Conservation (phyloP, 2,329 filamentous ascomycete species). For the Stagonosporopsis rhizophila region DNA sequence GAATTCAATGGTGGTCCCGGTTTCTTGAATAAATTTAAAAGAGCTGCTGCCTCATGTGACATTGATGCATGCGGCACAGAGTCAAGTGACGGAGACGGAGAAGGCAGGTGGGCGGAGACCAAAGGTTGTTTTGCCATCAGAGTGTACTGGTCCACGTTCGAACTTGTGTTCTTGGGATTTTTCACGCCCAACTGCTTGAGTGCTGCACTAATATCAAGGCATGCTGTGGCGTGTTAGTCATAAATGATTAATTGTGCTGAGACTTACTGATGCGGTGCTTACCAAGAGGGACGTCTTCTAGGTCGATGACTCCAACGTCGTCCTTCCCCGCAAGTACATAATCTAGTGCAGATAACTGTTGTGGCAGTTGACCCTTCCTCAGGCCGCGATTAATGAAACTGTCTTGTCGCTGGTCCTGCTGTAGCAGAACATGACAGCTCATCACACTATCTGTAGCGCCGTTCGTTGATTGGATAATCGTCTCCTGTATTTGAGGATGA, state of each 20-base stretch:
- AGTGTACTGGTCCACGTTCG: neutral
- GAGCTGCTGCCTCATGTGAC: neutral
- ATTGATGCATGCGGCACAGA: neutral
- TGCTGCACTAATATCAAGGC: neutral
- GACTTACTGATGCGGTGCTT: neutral
- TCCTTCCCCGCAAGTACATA: neutral
- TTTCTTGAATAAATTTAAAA: conserved; percentile 19
- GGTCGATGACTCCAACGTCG: neutral
- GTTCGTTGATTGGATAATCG: neutral
- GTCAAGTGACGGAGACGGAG: conserved; percentile 3
- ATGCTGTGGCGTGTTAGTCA: neutral
- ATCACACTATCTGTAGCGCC: neutral
- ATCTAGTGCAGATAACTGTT: neutral
- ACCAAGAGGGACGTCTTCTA: conserved; percentile 2
- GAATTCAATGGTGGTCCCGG: conserved; percentile 3
- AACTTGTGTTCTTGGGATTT: too few species aligned
- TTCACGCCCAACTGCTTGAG: neutral
- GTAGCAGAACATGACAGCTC: neutral
- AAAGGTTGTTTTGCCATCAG: neutral
- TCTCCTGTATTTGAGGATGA: conserved; percentile 7
- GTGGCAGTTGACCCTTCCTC: neutral
- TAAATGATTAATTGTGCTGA: neutral
- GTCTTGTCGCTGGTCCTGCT: conserved; percentile 7
- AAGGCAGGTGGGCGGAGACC: neutral
- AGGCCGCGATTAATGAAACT: neutral